A percentile compares a stretch with the other conserved stretches of the same genome.
phyloP scores from a whole-genome alignment of 345 rosid genomes.

The Eucalyptus urophylla region DNA sequence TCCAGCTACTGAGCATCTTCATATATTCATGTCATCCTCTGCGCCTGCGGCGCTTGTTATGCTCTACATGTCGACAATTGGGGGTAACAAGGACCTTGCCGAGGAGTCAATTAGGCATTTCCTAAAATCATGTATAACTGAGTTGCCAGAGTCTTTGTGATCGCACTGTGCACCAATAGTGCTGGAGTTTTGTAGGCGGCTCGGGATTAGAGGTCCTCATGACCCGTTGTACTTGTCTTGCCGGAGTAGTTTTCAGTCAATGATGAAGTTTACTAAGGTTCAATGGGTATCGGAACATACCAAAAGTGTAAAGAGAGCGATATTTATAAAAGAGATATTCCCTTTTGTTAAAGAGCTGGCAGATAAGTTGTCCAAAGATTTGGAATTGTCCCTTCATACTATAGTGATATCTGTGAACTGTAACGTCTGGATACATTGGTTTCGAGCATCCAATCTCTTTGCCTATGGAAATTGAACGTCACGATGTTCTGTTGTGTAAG shows the following conservation, averaged over 20 bases:
- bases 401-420: constrained; percentile 15
- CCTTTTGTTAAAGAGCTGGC: constrained; percentile 70
- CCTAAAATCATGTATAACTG: constrained; percentile 13
- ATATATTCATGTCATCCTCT: constrained; percentile 42
- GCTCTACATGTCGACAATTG: constrained; percentile 44
- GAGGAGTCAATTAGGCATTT: constrained; percentile 48
- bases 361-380: constrained; percentile 27
- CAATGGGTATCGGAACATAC: not conserved
- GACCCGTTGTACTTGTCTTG: constrained; percentile 39
- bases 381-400: constrained; percentile 12
- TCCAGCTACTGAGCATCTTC: constrained; percentile 25
- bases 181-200: constrained; percentile 71
- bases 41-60: constrained; percentile 68
- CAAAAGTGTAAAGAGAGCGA: constrained; percentile 6
- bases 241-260: constrained; percentile 52
- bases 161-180: constrained; percentile 43
- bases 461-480: constrained; percentile 21
- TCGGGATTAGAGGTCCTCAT: constrained; percentile 13
- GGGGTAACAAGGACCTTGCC: constrained; percentile 35
- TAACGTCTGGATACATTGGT: constrained; percentile 14
- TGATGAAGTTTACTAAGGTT: constrained; percentile 36
- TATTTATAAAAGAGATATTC: constrained; percentile 37
- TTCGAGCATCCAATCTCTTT: constrained; percentile 13
- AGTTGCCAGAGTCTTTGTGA: constrained; percentile 31
- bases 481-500: not conserved